These are phyloP conservation scores for Larix kaempferi DNA, from an alignment of 75 land plant genomes.

Conservation along the genomic window DNA sequence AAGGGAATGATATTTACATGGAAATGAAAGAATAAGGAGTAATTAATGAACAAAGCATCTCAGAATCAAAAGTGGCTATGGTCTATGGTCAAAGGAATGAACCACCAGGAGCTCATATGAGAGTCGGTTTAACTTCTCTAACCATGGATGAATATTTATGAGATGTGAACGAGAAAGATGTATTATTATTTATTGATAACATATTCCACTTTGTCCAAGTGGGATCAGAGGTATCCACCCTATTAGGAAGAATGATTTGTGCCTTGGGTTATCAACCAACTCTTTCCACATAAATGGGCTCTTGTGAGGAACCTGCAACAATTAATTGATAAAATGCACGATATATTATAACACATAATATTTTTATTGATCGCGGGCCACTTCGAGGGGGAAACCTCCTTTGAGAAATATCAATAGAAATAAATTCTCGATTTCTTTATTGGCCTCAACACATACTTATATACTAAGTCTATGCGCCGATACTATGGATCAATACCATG, in stretches of 20 bases:
- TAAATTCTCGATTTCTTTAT: too few species aligned
- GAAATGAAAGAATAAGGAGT: background rate
- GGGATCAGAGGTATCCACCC: conserved; percentile 2
- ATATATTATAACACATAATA: too few species aligned
- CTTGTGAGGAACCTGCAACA: too few species aligned
- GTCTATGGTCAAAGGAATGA: background rate
- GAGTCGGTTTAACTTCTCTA: background rate
- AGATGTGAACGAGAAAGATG: background rate
- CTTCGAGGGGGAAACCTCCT: too few species aligned
- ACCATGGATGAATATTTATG: background rate
- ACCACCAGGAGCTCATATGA: background rate
- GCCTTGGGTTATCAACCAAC: conserved; percentile 9
- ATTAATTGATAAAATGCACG: too few species aligned
- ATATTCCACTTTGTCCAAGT: background rate
- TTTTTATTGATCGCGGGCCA: too few species aligned
- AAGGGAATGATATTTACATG: background rate
- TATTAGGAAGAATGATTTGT: conserved; percentile 10
- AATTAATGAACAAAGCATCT: background rate
- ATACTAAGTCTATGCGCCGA: too few species aligned
- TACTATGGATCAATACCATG: too few species aligned
- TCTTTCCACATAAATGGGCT: conserved; percentile 5
- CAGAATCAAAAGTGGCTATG: background rate
- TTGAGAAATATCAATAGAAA: too few species aligned
- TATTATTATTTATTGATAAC: conserved; percentile 5
- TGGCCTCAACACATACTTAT: too few species aligned